phyloP scores from a whole-genome alignment of 495 filamentous ascomycete genomes.

The Usnea hakonensis region DNA sequence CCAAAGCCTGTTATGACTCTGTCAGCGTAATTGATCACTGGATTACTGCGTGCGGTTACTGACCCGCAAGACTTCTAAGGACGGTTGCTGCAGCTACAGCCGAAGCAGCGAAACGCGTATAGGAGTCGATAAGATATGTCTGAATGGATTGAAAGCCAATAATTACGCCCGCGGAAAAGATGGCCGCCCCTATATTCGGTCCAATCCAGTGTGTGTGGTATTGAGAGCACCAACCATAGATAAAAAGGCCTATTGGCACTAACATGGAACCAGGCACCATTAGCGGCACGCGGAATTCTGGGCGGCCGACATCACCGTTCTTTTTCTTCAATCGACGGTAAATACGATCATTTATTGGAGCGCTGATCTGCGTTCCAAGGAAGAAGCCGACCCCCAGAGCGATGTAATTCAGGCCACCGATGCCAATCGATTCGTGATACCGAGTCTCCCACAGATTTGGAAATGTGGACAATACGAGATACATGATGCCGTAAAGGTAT shows the following conservation, averaged over 20 bases:
- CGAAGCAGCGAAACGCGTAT: slow-evolving; percentile 65
- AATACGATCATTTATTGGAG: slow-evolving; percentile 56
- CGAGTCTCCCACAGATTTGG: slow-evolving; percentile 51
- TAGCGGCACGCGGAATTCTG: slow-evolving; percentile 63
- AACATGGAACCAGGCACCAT: slow-evolving; percentile 51
- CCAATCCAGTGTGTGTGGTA: slow-evolving; percentile 58
- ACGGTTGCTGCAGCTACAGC: slow-evolving; percentile 62
- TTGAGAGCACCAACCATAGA: slow-evolving; percentile 67
- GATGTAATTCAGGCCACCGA: slow-evolving; percentile 63
- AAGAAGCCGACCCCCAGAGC: slow-evolving; percentile 64
- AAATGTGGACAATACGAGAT: slow-evolving; percentile 64
- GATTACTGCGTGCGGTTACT: too few relatives aligned
- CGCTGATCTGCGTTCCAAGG: slow-evolving; percentile 54
- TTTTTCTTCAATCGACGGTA: slow-evolving; percentile 54
- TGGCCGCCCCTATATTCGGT: slow-evolving; percentile 58
- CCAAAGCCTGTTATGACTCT: too few relatives aligned
- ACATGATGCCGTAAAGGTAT: slow-evolving; percentile 66
- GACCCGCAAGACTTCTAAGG: slow-evolving; percentile 57
- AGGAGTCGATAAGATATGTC: slow-evolving; percentile 71
- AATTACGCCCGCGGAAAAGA: slow-evolving; percentile 55
- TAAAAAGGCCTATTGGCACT: slow-evolving; percentile 56
- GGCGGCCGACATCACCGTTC: slow-evolving; percentile 49
- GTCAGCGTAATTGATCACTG: too few relatives aligned
- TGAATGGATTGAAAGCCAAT: slow-evolving; percentile 63
- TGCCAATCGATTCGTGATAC: slow-evolving; percentile 54